These are phyloP conservation scores for Coccomyxa sp. DNA, from an alignment of 139 green algal species.

Conservation along the genomic window DNA sequence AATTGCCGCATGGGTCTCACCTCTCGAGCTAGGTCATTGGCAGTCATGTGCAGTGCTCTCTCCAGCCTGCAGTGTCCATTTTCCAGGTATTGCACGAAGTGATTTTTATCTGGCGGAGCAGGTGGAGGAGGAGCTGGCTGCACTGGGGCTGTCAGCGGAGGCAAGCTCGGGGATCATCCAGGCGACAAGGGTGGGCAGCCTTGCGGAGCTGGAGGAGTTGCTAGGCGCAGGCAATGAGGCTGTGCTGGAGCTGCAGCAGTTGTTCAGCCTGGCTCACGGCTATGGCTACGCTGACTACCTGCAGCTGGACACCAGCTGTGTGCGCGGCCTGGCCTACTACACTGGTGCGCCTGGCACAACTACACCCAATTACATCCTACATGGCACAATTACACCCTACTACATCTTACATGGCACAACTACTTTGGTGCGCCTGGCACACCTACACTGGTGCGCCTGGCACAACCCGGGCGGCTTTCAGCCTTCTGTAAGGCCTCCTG, in stretches of 20 bases:
- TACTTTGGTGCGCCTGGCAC: too few species aligned
- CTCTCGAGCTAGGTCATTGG: too few species aligned
- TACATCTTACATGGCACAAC: too few species aligned
- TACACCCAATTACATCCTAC: background rate
- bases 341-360: constrained; percentile 53
- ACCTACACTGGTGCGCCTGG: background rate
- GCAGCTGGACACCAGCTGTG: constrained; percentile 87
- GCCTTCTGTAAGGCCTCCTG: background rate
- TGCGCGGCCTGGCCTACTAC: constrained; percentile 97
- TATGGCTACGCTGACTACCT: constrained; percentile 91
- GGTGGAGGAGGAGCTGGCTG: constrained; percentile 70
- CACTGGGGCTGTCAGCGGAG: constrained; percentile 43
- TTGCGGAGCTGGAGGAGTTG: constrained; percentile 57
- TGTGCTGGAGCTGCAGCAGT: constrained; percentile 61
- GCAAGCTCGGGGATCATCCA: constrained; percentile 64
- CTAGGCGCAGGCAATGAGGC: constrained; percentile 43
- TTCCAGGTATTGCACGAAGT: too few species aligned
- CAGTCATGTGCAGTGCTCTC: too few species aligned
- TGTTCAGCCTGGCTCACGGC: constrained; percentile 82
- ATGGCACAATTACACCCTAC: background rate
- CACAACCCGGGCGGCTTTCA: background rate
- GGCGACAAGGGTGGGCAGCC: constrained; percentile 43
- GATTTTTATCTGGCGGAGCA: constrained; percentile 12
- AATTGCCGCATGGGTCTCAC: too few species aligned
- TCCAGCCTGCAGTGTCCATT: too few species aligned